Conservation (phyloP, 225 moss, liverwort and hornwort species). For the Physcomitrium patens region DNA sequence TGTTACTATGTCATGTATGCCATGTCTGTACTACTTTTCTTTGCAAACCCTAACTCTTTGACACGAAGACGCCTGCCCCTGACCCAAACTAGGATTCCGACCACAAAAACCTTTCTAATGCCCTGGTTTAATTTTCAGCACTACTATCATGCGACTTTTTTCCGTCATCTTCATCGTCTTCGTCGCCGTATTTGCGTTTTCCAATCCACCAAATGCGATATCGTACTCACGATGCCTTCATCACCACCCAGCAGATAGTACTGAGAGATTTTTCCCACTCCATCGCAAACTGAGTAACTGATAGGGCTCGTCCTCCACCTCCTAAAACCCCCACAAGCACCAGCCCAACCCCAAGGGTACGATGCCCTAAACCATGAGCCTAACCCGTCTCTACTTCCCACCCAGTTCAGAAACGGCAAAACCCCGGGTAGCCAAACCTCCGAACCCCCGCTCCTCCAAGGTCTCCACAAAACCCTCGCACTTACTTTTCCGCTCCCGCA, state of each 20-base stretch:
- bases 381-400: not conserved
- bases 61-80: not conserved
- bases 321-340: conserved; percentile 27
- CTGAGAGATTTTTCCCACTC: not conserved
- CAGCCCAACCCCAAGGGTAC: not conserved
- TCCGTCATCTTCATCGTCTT: not conserved
- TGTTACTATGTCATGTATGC: conserved; percentile 31
- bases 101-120: not conserved
- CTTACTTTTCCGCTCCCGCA: too few relatives aligned
- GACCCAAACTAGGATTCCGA: not conserved
- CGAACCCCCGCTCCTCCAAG: not conserved
- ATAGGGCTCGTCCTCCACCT: not conserved
- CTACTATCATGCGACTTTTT: not conserved
- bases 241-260: not conserved
- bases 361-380: conserved; percentile 32
- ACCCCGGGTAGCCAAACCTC: too few relatives aligned
- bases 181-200: not conserved
- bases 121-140: not conserved
- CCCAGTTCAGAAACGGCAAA: too few relatives aligned
- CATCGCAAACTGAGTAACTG: too few relatives aligned
- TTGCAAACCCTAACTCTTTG: conserved; percentile 45
- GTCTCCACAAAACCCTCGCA: not conserved
- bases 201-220: conserved; percentile 24
- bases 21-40: conserved; percentile 25
- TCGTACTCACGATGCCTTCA: conserved; percentile 24